Evolutionary conservation across 495 filamentous ascomycete genomes (phyloP), one percentile per base, ranked within the genome.

Genomic region (Halenospora varia): DNA sequence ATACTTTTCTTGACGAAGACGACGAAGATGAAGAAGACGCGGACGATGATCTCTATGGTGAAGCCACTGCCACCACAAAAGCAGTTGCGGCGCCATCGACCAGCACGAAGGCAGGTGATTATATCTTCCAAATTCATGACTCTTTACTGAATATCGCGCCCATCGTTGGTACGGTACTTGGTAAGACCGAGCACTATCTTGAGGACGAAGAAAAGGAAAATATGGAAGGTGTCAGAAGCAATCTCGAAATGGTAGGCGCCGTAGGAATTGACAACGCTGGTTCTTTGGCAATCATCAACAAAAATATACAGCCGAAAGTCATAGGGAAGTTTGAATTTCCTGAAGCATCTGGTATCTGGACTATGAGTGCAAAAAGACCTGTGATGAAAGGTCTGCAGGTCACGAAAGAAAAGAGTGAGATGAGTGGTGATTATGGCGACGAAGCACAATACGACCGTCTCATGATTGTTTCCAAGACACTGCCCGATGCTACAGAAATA

Each of bases 41-140:
- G 17, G 79, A 81, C 42, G 81, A 85, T 62, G 83, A 84, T 56
- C 67, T 82, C 2, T 90, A 91, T 57, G 88, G 85, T 41, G 90
- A 96, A 67, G 90, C 89, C 63, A 66, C 70, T 11, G 68, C 66
- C 1, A 61, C 68, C 1, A 49, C 59, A 4, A 57, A 62, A 55
- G 62, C 56, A 46, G 60, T 65, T 29, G 41, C 65, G 56, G 56
- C 55, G 25, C 49, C 67, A 42, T 51, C 62, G 10, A 19, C 65
- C 25, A 65, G 57, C 25, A 66, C 61, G 23, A 79, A 76, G 64
- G 68, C 77, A 19, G 85, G 82, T 17, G 83, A 85, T 50, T 88
- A 92, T 56, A 73, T 73, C 35, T 93, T 97, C 61, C 79, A 80
- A 50, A 69, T 94, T 24, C 84, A 93, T 62, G 95, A 97, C 70